Conservation (phyloP, 2,329 filamentous ascomycete species). For the Fusarium sp. region DNA sequence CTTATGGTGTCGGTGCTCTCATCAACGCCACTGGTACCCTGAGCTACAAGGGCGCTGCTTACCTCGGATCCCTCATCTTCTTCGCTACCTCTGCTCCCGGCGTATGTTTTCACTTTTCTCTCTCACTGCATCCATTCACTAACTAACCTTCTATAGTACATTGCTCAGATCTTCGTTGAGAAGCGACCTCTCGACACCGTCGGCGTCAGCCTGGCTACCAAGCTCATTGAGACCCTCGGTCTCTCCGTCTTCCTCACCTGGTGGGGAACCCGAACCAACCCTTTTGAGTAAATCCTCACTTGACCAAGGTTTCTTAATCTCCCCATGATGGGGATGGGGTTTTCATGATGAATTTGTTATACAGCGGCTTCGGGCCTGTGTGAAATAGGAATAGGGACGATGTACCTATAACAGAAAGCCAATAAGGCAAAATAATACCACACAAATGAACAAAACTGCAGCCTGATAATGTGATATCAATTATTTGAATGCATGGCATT, state of each 20-base stretch:
- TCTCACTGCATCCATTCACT: no score
- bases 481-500: neutral
- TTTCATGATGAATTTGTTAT: constrained; percentile 35
- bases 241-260: constrained; percentile 92
- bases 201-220: constrained; percentile 83
- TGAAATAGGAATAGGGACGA: constrained; percentile 29
- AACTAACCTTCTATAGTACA: constrained; percentile 66
- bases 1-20: constrained; percentile 88
- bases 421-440: constrained; percentile 34
- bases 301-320: constrained; percentile 22
- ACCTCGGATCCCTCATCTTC: constrained; percentile 92
- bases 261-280: constrained; percentile 97
- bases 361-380: constrained; percentile 21
- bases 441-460: constrained; percentile 19
- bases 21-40: constrained; percentile 96
- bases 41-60: constrained; percentile 96
- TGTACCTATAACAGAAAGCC: constrained; percentile 37
- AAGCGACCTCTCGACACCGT: constrained; percentile 92
- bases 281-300: constrained; percentile 73
- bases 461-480: neutral
- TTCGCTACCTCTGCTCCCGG: constrained; percentile 87
- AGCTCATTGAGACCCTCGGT: constrained; percentile 92
- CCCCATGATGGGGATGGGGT: constrained; percentile 14
- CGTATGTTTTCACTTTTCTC: constrained; percentile 60
- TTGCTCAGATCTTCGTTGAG: constrained; percentile 88